Evolutionary conservation across 805 yeast genomes (phyloP).

Genomic region (Sungouiella blattae): DNA sequence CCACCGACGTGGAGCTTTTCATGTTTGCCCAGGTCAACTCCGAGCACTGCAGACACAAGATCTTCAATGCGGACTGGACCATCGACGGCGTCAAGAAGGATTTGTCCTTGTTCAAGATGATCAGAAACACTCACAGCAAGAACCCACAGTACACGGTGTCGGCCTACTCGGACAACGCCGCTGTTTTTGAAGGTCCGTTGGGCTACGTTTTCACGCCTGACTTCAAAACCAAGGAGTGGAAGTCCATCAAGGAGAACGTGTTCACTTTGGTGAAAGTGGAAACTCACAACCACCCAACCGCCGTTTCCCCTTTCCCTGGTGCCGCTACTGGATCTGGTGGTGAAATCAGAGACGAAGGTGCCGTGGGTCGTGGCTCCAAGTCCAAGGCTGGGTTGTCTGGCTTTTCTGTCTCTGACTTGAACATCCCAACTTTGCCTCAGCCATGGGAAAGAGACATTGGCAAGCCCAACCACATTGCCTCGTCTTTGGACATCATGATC

Average conservation of each 20-base stretch:
- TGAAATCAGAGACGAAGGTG: constrained; percentile 99
- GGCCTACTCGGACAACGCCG: constrained; percentile 97
- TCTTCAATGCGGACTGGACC: constrained; percentile 97
- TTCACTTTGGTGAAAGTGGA: constrained; percentile 94
- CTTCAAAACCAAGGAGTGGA: constrained; percentile 67
- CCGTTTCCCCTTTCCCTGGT: constrained; percentile 98
- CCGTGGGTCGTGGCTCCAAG: constrained; percentile 97
- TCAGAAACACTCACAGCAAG: constrained; percentile 83
- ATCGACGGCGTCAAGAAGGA: constrained; percentile 79
- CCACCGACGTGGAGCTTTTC: constrained; percentile 95
- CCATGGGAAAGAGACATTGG: constrained; percentile 96
- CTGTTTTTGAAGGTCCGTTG: constrained; percentile 82
- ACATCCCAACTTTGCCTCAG: constrained; percentile 79
- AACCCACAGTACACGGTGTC: constrained; percentile 81
- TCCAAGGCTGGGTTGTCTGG: constrained; percentile 96
- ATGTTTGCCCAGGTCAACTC: constrained; percentile 99
- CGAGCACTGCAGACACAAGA: constrained; percentile 98
- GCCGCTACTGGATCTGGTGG: constrained; percentile 99
- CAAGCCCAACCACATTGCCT: constrained; percentile 88
- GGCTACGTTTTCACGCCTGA: constrained; percentile 82
- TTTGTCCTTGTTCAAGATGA: constrained; percentile 84
- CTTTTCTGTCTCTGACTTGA: constrained; percentile 84
- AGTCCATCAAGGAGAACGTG: constrained; percentile 68
- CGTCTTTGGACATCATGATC: constrained; percentile 89
- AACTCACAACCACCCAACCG: constrained; percentile 99